Base-by-base conservation (phyloP, 306 rosid genomes). In the Fragaria ananassa region DNA sequence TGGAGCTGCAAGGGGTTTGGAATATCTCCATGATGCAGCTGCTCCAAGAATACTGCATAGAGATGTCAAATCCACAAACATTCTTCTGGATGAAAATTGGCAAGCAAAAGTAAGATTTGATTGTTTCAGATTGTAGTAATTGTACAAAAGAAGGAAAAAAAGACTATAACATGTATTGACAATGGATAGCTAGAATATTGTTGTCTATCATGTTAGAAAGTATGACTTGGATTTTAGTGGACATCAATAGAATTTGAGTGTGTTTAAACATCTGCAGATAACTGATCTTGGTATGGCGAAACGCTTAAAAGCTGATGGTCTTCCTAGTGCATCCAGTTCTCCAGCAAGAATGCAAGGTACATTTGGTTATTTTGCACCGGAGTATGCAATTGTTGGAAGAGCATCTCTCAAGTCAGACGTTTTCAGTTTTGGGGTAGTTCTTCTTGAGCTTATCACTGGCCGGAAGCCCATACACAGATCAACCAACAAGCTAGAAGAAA, bases 311-410 rank as follows among this genome's bases (percentile, higher is more conserved):
- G 86, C 86, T 57, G 93, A 89, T 81, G 97, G 87, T 76, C 81
- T 86, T 51, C 81, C 91, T 23, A 88, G 97, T 80, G 74, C 85
- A 81, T 88, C 99, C n/a, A 86, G 78, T 85, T 92, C 99, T 76
- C 96, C 99, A 31, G 96, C 88, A 60, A 90, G 93, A 83, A 89
- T 92, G 97, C 94, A 95, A 67, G 97, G 99, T 68, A 95, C 99
- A 79, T 95, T 95, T 83, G 99, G 99, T n/a, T 95, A 95, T 85
- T 95, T 95, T 85, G 99, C 99, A 57, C 99, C 99, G 8, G 99
- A 95, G 90, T 89, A 91, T 88, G 97, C 96, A 23, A 90, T 92
- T 69, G 75, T 88, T 80, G 99, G 99, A 68, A 88, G 88, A 88
- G 88, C 93, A 54, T 95, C 99, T 84, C 88, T 87, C 42, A 91